Base-by-base conservation (phyloP, 2,329 filamentous ascomycete species). In the Phaeosphaeriaceae sp. region DNA sequence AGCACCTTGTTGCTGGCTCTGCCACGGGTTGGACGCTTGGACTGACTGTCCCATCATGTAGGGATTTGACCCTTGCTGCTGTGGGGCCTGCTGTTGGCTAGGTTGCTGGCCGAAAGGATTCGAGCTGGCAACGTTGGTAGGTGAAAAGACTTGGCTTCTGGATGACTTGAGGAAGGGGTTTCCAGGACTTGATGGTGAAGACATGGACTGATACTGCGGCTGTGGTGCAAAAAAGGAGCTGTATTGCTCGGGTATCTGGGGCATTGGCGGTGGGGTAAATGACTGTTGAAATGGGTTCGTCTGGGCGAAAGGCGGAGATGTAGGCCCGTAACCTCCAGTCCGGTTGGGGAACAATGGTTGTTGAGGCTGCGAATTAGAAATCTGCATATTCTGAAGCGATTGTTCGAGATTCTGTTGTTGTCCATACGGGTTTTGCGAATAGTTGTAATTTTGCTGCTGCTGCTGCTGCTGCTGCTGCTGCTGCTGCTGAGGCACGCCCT, bases 321-420 rank as follows among this genome's bases (percentile, higher is more conserved):
- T 54, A 76, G 76, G 61, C 11, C 76, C 78, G 58, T 64, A 84
- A 21, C 87, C 91, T 53, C 91, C 90, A 1, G 91, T 93, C 53
- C 89, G 88, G 69, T 93, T 88, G 7, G 91, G 90, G 73, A 93
- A 93, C 27, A 93, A 81, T 40, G 86, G 66, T 40, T 72, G 71
- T 41, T 67, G 68, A 27, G 60, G 48, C 40, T 70, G 69, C 40
- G 62, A 60, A 24, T 71, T 72, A 27, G 73, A 87, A 1, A 96
- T 80, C 40, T 91, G 88, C 77, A 97, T 84, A 61, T 86, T 88
- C 71, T 93, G 89, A 70, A 97, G 91, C 1, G 90, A 87, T 67
- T 90, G 86, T 62, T 88, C 87, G 19, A 93, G 76, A 73, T 63
- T 62, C 10, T 55, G 74, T 46, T 69, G 72, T 51, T 74, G 74